Percentiles rank a stretch among this genome's conserved stretches.
Evolutionary conservation across 495 filamentous ascomycete species (phyloP).

Genomic region (Aspergillus cavernicola): DNA sequence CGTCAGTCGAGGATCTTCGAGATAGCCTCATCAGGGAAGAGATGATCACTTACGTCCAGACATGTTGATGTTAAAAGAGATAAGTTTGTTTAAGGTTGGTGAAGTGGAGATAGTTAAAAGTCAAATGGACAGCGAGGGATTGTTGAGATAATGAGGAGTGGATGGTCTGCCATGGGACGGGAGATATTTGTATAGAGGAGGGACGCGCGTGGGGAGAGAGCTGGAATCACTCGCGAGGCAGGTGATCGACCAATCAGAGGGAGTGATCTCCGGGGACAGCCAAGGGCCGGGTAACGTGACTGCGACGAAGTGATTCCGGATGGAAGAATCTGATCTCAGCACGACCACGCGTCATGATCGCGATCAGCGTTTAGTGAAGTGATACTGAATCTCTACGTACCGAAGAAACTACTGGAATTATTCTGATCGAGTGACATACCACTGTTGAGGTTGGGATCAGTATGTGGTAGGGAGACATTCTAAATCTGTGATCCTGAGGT

Average conservation of each 20-base stretch:
- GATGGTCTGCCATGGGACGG: slow-evolving; percentile 29
- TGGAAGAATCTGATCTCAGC: slow-evolving; percentile 27
- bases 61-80: slow-evolving; percentile 46
- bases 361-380: slow-evolving; percentile 19
- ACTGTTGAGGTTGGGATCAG: slow-evolving; percentile 37
- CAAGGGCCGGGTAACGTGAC: slow-evolving; percentile 33
- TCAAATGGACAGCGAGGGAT: slow-evolving; percentile 35
- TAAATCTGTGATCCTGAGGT: slow-evolving; percentile 38
- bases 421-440: slow-evolving; percentile 17
- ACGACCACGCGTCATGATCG: slow-evolving; percentile 19
- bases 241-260: slow-evolving; percentile 40
- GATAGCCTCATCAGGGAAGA: not conserved
- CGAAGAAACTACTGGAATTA: slow-evolving; percentile 10
- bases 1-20: slow-evolving; percentile 31
- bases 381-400: slow-evolving; percentile 17
- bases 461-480: slow-evolving; percentile 27
- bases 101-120: slow-evolving; percentile 33
- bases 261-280: slow-evolving; percentile 26
- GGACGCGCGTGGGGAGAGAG: slow-evolving; percentile 25
- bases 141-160: slow-evolving; percentile 42
- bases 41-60: slow-evolving; percentile 69
- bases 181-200: slow-evolving; percentile 46
- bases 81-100: slow-evolving; percentile 19
- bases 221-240: slow-evolving; percentile 42
- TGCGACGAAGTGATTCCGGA: slow-evolving; percentile 23